Base-by-base conservation (phyloP, 352 stramenopile species). In the Pythium rishiriense region DNA sequence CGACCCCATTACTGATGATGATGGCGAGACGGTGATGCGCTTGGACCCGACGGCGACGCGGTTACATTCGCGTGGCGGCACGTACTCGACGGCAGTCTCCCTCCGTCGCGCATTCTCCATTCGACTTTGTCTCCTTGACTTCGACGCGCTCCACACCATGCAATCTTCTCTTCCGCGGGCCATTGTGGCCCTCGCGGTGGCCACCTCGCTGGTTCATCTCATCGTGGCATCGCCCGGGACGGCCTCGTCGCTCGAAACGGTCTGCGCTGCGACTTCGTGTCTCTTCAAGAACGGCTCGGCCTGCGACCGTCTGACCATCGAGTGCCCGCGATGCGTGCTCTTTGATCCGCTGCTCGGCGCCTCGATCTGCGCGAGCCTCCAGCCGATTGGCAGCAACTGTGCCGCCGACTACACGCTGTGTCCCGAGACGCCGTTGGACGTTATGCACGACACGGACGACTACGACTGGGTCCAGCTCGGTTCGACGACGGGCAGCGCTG, bases 221-320 rank as follows among this genome's bases (percentile, higher is more conserved):
- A 9, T 39, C 17, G 3, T 39, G 33, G 2, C 17, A 9, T 17
- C 33, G 17, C 33, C 11, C 33, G 22, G 8, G 19, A 51, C 24
- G 45, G 10, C 45, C 7, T 51, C 45, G 2, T 51, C 45, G 21
- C 45, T 51, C 6, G 7, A 31, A 9, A 28, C 45, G 45, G 37
- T 50, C 22, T 59, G 52, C 37, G 52, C 52, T 4, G 25, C 35
- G 9, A 9, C 39, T 7, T 37, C 37, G 25, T 49, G 35, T 48
- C 39, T 47, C 39, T 59, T 49, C 37, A 59, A 35, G 37, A 59
- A 59, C 17, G 52, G 52, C 31, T 59, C 52, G 2, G 6, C n/a
- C 1, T 59, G 52, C 37, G 52, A 59, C 35, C 52, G 52, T 24
- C 24, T 35, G 25, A n/a, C 14, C 5, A 11, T 19, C 8, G 33